Conservation (phyloP, 176 grass and related monocot species). For the Dendrocalamus sinicus region DNA sequence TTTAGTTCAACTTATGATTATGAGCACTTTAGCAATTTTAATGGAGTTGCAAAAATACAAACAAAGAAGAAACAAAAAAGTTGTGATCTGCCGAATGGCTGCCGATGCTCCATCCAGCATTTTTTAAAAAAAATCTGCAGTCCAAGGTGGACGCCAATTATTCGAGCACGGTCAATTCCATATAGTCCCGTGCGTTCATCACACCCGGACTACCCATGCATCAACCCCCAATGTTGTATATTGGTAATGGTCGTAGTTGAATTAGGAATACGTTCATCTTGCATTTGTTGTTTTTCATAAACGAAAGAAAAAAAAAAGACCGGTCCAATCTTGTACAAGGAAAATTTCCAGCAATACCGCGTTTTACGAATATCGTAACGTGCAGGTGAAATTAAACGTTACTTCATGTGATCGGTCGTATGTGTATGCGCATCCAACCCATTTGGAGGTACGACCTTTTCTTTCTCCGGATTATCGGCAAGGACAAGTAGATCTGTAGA, state of each 20-base stretch:
- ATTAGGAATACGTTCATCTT: not conserved
- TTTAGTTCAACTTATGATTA: not conserved
- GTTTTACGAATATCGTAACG: not conserved
- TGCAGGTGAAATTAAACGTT: not conserved
- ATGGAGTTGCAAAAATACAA: not conserved
- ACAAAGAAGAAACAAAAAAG: not conserved
- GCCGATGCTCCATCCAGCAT: too few species aligned
- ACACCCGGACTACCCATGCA: too few species aligned
- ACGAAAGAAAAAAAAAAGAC: not conserved
- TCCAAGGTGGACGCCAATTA: too few species aligned
- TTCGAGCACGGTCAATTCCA: not conserved
- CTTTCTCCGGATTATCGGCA: conserved; percentile 38
- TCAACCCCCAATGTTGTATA: too few species aligned
- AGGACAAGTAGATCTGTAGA: not conserved
- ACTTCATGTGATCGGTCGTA: not conserved
- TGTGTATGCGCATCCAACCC: not conserved
- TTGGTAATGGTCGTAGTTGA: not conserved
- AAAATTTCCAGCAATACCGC: not conserved
- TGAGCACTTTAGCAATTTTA: not conserved
- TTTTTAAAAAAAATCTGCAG: too few species aligned
- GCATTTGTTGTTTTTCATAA: not conserved
- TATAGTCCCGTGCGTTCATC: not conserved
- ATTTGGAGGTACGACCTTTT: conserved; percentile 31
- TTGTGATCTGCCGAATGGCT: not conserved
- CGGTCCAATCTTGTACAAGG: conserved; percentile 16